phyloP scores from a whole-genome alignment of 108 stramenopile species.

The Hondaea fermentalgiana region DNA sequence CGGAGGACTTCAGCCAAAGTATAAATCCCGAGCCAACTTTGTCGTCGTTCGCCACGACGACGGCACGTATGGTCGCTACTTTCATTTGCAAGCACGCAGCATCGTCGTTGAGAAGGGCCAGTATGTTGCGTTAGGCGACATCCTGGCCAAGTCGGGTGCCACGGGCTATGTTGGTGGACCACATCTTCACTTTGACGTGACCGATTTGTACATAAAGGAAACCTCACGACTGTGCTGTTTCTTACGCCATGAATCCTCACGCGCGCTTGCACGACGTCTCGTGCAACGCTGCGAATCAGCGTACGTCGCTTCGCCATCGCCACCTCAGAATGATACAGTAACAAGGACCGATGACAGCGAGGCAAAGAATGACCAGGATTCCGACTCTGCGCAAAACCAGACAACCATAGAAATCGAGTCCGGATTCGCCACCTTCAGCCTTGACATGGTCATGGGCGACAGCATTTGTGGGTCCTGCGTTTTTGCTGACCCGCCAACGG shows the following conservation, averaged over 20 bases:
- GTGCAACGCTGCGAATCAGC: too few species aligned
- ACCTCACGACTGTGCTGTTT: not conserved
- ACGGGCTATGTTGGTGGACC: slow-evolving; percentile 35
- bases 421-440: not conserved
- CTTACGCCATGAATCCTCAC: too few species aligned
- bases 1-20: slow-evolving; percentile 18
- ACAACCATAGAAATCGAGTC: not conserved
- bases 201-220: slow-evolving; percentile 34
- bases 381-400: too few species aligned
- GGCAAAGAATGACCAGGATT: too few species aligned
- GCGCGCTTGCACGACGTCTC: too few species aligned
- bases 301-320: too few species aligned
- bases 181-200: slow-evolving; percentile 41
- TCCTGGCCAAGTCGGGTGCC: slow-evolving; percentile 35
- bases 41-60: slow-evolving; percentile 39
- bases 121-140: slow-evolving; percentile 20
- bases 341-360: too few species aligned
- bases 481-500: not conserved
- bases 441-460: not conserved
- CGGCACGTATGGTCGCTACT: slow-evolving; percentile 40
- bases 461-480: not conserved
- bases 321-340: too few species aligned
- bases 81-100: slow-evolving; percentile 25
- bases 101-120: slow-evolving; percentile 24
- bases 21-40: slow-evolving; percentile 36